Base-by-base conservation (phyloP, 768 basidiomycete genomes). In the Gymnopilus dilepis region DNA sequence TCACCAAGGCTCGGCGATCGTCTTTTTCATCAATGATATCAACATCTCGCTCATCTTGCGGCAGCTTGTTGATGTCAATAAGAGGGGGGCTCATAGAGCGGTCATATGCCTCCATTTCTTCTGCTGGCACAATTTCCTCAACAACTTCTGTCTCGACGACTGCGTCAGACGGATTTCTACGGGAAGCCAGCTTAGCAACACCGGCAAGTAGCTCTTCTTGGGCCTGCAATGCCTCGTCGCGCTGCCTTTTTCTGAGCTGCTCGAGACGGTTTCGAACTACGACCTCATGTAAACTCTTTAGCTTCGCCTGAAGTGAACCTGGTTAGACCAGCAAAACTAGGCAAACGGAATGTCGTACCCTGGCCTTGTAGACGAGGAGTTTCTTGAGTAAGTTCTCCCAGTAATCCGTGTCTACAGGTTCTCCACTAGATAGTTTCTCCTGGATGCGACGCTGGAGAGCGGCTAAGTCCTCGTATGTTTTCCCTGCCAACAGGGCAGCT, bases 321-420 rank as follows among this genome's bases (percentile, higher is more conserved):
- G n/a, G 61, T 52, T 65, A n/a, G 62, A 41, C 30, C 15, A 41
- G 38, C 15, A 11, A 17, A 15, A 5, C 19, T 24, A 13, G 4
- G 41, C 17, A 24, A 43, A n/a, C 7, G 28, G 28, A 38, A 42
- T 5, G 15, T 28, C 53, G 51, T 67, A 94, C 95, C 81, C 98
- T 98, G 21, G 97, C 92, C 77, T 99, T 99, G 90, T 94, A 97
- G 3, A 99, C 97, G 22, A 98, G 80, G 33, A 99, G 75, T 73
- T 92, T 97, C 75, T 95, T 92, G 59, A 99, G 75, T 7, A 99
- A 77, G 48, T 87, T 83, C 76, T 99, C 97, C 97, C 97, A 99
- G 72, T 99, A 99, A 74, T 99, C 97, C 11, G 88, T 92, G 75
- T 99, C 97, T 34, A 99, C 85, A 2, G 95, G 95, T 75, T 98